Evolutionary conservation across 139 green algal genomes (phyloP), one percentile per base, ranked within the genome.

Genomic region (Closterium sp.): DNA sequence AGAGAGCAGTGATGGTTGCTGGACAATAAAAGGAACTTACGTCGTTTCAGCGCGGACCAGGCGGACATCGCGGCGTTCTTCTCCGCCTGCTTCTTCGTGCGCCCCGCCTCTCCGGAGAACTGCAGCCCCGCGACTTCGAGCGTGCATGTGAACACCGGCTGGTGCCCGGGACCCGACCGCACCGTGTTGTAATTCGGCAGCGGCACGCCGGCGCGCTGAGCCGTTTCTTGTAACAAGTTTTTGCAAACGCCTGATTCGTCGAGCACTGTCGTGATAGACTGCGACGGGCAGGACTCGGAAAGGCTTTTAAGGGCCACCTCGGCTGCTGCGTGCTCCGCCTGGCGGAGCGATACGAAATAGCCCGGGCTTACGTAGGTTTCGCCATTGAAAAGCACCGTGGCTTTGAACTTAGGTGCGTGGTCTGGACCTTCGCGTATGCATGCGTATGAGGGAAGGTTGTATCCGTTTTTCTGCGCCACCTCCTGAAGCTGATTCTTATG

Each of bases 401-500:
- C 92, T 91, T 94, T 94, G 70, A 94, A 94, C 10, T 91, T 45
- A 21, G 92, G 92, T 5, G 92, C 92, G 79, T 94, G 92, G 50
- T 94, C 92, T 31, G 92, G 92, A 1, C 92, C 92, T 32, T 94
- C 92, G 22, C 92, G 89, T 17, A 92, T 70, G 84, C 92, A 94
- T 24, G 89, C 92, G 45, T 94, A 94, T 11, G 92, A 88, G 17
- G 92, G 92, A 22, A 94, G 89, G 89, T 94, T 94, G 89, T 90
- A 94, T 0, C 89, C 88, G 29, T 32, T 94, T 19, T 79, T 32
- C n/a, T 94, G 92, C 22, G 92, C 92, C 28, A 94, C 28, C 89
- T 94, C 92, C n/a, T 94, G 92, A 29, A 94, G 89, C 89, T 94
- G 92, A 91, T 94, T 94, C 85, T 94, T 94, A 84, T 91, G 94